phyloP scores from a whole-genome alignment of 192 early-diverging fungal genomes.

The Jimgerdemannia lactiflua region DNA sequence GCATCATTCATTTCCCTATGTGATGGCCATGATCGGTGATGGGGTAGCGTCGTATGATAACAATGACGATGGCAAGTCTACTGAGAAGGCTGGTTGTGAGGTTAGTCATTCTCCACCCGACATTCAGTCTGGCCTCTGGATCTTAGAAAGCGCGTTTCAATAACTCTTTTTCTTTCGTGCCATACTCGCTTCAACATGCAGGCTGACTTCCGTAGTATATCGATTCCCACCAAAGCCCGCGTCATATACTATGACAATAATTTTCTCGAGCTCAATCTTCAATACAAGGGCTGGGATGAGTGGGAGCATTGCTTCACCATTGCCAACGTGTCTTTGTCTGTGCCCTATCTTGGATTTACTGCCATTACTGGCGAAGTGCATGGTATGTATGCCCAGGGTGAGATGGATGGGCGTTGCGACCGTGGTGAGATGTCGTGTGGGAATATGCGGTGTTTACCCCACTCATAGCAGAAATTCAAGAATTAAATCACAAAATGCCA shows the following conservation, averaged over 20 bases:
- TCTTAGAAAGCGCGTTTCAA: not conserved
- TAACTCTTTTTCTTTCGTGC: not conserved
- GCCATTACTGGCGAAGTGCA: slow-evolving; percentile 89
- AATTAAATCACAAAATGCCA: too few relatives aligned
- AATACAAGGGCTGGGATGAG: slow-evolving; percentile 48
- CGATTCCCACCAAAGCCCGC: slow-evolving; percentile 55
- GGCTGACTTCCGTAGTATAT: slow-evolving; percentile 74
- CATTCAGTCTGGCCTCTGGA: not conserved
- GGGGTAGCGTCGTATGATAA: slow-evolving; percentile 86
- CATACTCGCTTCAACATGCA: slow-evolving; percentile 7
- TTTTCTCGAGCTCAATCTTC: slow-evolving; percentile 45
- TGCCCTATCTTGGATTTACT: slow-evolving; percentile 87
- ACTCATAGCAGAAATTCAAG: too few relatives aligned
- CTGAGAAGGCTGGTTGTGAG: slow-evolving; percentile 64
- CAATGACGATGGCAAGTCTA: slow-evolving; percentile 76
- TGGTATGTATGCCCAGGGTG: slow-evolving; percentile 43
- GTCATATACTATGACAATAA: slow-evolving; percentile 75
- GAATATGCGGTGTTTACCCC: too few relatives aligned
- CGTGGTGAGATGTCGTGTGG: too few relatives aligned
- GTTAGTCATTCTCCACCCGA: slow-evolving; percentile 9
- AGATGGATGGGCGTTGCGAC: not conserved
- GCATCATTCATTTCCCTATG: slow-evolving; percentile 77
- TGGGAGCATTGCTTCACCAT: slow-evolving; percentile 87
- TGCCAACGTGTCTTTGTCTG: slow-evolving; percentile 77
- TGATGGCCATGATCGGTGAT: slow-evolving; percentile 94